Evolutionary conservation across 2,329 filamentous ascomycete genomes (phyloP), one percentile per base, ranked within the genome.

Genomic region (Clonostachys rosea): DNA sequence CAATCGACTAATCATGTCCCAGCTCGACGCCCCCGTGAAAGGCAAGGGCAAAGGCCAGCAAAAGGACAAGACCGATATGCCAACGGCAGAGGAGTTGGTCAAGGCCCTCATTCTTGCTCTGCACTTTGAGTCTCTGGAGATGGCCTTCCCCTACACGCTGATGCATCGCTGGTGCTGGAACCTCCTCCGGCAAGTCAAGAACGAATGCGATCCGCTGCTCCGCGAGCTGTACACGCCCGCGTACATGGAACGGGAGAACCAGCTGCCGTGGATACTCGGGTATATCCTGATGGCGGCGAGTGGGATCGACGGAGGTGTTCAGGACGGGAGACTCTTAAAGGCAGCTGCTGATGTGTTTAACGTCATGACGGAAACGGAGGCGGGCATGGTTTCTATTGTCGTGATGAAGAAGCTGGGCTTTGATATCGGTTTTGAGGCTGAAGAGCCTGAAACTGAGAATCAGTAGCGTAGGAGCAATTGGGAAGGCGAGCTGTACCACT

Each of bases 101-200:
- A 43, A 56, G 40, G 46, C 49, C 5, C 57, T 74, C 3, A 52
- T 55, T 3, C 49, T 62, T 11, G 56, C 64, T 0, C 56, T 75
- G 3, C 53, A 69, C 2, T 55, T 51, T 7, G 72, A 75, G 50
- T 47, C 58, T 1, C 5, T 65, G 1, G 65, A 70, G 49, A 44
- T 71, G 5, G 51, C 54, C 0, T 69, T 73, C 44, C 67, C 71
- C n/a, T 70, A 71, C 46, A 50, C 72, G 33, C 13, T 42, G 6
- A 52, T 76, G 49, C 73, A 74, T 50, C 61, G 63, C 4, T 46
- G 48, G 24, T 69, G 65, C 56, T 75, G 69, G 69, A 50, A 49
- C 13, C 42, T 71, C 4, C 60, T 76, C 10, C 57, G 62, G 4
- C 20, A 39, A 2, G 50, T 71, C 5, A 60, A 59, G 24, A 30